Conservation (phyloP, 768 basidiomycete species). For the Boletellus sp. region DNA sequence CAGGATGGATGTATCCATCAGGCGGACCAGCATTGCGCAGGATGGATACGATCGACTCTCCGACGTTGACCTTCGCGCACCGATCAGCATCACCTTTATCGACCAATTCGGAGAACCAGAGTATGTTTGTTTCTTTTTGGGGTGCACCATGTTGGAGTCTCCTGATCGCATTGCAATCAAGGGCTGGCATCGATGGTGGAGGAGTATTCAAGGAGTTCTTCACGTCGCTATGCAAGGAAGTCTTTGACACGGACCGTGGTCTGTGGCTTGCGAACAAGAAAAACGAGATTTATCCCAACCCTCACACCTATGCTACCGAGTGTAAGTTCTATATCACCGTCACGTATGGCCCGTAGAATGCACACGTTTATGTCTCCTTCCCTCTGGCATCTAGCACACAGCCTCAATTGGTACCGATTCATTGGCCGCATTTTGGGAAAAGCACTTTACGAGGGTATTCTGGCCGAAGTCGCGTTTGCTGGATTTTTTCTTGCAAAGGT, state of each 20-base stretch:
- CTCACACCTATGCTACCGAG: slow-evolving; percentile 88
- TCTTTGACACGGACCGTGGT: slow-evolving; percentile 91
- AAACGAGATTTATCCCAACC: slow-evolving; percentile 94
- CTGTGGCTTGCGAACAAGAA: slow-evolving; percentile 89
- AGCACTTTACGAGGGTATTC: slow-evolving; percentile 93
- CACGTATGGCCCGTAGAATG: neutral
- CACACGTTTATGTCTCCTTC: neutral
- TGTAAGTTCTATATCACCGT: slow-evolving; percentile 40
- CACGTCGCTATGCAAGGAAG: slow-evolving; percentile 88
- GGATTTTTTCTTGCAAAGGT: slow-evolving; percentile 92
- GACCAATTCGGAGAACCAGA: slow-evolving; percentile 86
- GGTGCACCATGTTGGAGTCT: neutral
- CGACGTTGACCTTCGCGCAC: slow-evolving; percentile 75
- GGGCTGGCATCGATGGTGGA: slow-evolving; percentile 92
- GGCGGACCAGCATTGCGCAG: slow-evolving; percentile 77
- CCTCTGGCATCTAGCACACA: slow-evolving; percentile 52
- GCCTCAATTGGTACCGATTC: slow-evolving; percentile 88
- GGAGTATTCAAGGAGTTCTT: slow-evolving; percentile 98
- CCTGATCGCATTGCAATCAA: slow-evolving; percentile 24
- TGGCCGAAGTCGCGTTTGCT: slow-evolving; percentile 93
- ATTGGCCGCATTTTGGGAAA: slow-evolving; percentile 94
- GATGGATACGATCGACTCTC: slow-evolving; percentile 87
- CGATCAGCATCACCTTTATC: slow-evolving; percentile 86
- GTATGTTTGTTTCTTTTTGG: slow-evolving; percentile 41
- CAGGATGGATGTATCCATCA: slow-evolving; percentile 31